phyloP scores from a whole-genome alignment of 2,329 filamentous ascomycete genomes.

The Apiospora sp. region DNA sequence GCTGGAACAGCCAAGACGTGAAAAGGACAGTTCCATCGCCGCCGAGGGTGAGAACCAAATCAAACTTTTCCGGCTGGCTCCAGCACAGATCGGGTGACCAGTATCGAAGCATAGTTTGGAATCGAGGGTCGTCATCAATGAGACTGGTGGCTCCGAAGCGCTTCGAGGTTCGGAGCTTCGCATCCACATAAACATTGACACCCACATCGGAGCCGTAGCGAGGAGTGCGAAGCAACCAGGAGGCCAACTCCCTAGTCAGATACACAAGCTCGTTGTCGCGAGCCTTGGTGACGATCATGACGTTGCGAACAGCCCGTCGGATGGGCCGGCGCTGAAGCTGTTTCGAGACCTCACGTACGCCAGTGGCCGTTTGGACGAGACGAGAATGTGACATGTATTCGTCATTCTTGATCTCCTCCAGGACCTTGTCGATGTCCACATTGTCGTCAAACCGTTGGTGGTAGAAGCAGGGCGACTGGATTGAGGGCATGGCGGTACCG shows the following conservation, averaged over 20 bases:
- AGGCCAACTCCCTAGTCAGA: constrained; percentile 84
- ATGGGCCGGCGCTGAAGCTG: constrained; percentile 93
- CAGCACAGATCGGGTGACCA: constrained; percentile 98
- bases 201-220: constrained; percentile 90
- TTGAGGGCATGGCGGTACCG: constrained; percentile 66
- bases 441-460: constrained; percentile 97
- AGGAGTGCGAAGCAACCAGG: constrained; percentile 88
- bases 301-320: constrained; percentile 87
- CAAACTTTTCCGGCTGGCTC: constrained; percentile 92
- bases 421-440: constrained; percentile 91
- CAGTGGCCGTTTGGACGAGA: constrained; percentile 92
- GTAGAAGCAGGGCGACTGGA: constrained; percentile 96
- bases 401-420: constrained; percentile 91
- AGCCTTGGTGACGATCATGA: constrained; percentile 99
- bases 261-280: constrained; percentile 92
- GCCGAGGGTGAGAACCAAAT: constrained; percentile 88
- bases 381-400: constrained; percentile 93
- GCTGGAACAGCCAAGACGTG: constrained; percentile 92
- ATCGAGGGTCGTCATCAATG: constrained; percentile 76
- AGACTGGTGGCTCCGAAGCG: constrained; percentile 83
- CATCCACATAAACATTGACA: constrained; percentile 97
- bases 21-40: constrained; percentile 89
- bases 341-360: constrained; percentile 93
- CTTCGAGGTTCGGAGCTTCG: constrained; percentile 87
- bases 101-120: constrained; percentile 86